These are phyloP conservation scores for Chaetomium sp. DNA, from an alignment of 2,329 filamentous ascomycete species.

Conservation along the genomic window DNA sequence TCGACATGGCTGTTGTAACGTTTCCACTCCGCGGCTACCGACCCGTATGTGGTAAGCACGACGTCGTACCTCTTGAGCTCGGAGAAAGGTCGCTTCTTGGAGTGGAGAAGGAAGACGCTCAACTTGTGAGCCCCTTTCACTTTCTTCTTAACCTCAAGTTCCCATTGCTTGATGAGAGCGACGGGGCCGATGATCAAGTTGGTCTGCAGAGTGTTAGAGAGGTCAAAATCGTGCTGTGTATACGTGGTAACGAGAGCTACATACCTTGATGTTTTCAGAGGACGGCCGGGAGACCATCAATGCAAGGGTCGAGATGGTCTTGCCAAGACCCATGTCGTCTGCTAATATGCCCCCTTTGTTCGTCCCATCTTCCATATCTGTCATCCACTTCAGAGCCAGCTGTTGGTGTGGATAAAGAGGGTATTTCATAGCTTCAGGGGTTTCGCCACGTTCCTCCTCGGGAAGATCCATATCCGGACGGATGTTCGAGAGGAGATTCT, in stretches of 20 bases:
- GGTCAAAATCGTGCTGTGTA: neutral
- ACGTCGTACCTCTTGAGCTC: constrained; percentile 69
- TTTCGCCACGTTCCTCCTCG: constrained; percentile 64
- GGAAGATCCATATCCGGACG: constrained; percentile 69
- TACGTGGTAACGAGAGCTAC: neutral
- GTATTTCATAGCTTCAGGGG: constrained; percentile 68
- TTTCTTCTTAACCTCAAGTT: constrained; percentile 74
- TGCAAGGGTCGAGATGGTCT: constrained; percentile 80
- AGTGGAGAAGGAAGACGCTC: constrained; percentile 70
- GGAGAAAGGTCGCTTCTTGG: constrained; percentile 59
- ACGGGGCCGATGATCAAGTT: constrained; percentile 84
- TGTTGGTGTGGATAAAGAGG: constrained; percentile 81
- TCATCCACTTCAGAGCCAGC: constrained; percentile 75
- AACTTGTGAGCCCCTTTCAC: constrained; percentile 62
- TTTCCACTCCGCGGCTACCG: constrained; percentile 67
- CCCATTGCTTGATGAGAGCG: constrained; percentile 81
- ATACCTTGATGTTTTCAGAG: constrained; percentile 52
- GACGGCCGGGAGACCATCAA: constrained; percentile 72
- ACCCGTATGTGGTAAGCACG: constrained; percentile 78
- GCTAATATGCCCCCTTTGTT: constrained; percentile 78
- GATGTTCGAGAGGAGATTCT: constrained; percentile 71
- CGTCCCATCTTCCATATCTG: constrained; percentile 69
- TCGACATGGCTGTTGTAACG: constrained; percentile 58
- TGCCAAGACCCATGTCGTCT: constrained; percentile 82
- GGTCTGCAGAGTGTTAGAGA: constrained; percentile 47